Percentiles rank a stretch among this genome's conserved stretches.
These are phyloP conservation scores for Cladosporium sp. DNA, from an alignment of 2,329 filamentous ascomycete species.

Conservation along the genomic window DNA sequence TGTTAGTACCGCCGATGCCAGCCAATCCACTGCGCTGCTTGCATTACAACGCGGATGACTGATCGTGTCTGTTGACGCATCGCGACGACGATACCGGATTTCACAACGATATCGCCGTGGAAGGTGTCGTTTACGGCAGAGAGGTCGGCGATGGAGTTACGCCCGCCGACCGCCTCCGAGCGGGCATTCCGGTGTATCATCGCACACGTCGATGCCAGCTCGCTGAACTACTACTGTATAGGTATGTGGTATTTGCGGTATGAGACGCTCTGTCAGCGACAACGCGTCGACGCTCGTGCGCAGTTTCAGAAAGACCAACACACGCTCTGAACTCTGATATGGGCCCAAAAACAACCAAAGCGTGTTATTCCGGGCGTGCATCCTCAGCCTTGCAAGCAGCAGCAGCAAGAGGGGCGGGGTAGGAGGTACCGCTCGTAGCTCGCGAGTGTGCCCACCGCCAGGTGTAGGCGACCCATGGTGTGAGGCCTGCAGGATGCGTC, in stretches of 20 bases:
- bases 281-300: neutral
- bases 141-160: neutral
- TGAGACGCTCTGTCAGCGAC: constrained; percentile 5
- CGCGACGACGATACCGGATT: constrained; percentile 2
- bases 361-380: neutral
- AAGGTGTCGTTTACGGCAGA: neutral
- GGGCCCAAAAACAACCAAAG: constrained; percentile 8
- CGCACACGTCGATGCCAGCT: neutral
- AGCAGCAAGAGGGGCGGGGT: constrained; percentile 2
- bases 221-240: constrained; percentile 2
- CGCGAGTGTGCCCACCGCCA: constrained; percentile 11
- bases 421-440: constrained; percentile 11
- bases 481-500: constrained; percentile 10
- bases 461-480: constrained; percentile 7
- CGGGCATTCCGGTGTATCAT: constrained; percentile 5
- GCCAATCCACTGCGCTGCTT: neutral
- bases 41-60: constrained; percentile 4
- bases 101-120: neutral
- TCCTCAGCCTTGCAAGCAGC: constrained; percentile 11
- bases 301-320: constrained; percentile 1
- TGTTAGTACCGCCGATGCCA: neutral
- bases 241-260: neutral
- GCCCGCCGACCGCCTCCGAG: constrained; percentile 1
- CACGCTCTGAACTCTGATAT: neutral
- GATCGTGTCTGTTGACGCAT: constrained; percentile 1